Evolutionary conservation across 1,139 yeast species (phyloP), one percentile per base, ranked within the genome.

Genomic region (Hansenula sp.): DNA sequence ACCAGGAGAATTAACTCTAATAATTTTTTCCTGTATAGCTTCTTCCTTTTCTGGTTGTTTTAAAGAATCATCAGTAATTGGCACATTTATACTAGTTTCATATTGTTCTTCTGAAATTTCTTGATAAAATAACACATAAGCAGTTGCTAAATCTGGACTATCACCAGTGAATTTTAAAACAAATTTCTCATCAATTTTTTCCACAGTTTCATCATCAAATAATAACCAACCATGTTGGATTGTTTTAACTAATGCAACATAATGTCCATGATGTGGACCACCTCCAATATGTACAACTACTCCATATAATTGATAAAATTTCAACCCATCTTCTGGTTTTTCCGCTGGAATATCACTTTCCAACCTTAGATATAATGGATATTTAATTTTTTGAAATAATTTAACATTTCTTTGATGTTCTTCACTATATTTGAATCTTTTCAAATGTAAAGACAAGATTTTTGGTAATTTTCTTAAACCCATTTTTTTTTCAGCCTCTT

Each of bases 261-360:
- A 93, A 63, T 93, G 99, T 0, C 99, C 99, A 65, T 91, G 97
- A 71, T 90, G 90, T 1, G 98, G 97, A 0, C 98, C 98, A 3
- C 97, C 96, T 5, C 99, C 99, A 57, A 93, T 84, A 59, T 93
- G 99, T 18, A 93, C 90, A 19, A 93, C 94, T 36, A 91, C 81
- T 0, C 94, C 90, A 50, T 82, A 84, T 42, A 93, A 68, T 55
- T 90, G 96, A 59, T 90, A 93, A 27, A 84, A 72, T 53, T 77
- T 79, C 49, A 39, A 70, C 3, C 43, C 68, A 38, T 54, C 61
- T 8, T 38, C 40, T 12, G 57, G 55, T 15, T 51, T 57, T 21
- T 52, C 53, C 0, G 66, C 49, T 49, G 79, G 81, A 1, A 91
- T 81, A 19, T 94, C 86, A 56, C 89, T 88, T 60, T 84, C 82